These are phyloP conservation scores for Coemansia sp. DNA, from an alignment of 192 early-diverging fungal species.

Conservation along the genomic window DNA sequence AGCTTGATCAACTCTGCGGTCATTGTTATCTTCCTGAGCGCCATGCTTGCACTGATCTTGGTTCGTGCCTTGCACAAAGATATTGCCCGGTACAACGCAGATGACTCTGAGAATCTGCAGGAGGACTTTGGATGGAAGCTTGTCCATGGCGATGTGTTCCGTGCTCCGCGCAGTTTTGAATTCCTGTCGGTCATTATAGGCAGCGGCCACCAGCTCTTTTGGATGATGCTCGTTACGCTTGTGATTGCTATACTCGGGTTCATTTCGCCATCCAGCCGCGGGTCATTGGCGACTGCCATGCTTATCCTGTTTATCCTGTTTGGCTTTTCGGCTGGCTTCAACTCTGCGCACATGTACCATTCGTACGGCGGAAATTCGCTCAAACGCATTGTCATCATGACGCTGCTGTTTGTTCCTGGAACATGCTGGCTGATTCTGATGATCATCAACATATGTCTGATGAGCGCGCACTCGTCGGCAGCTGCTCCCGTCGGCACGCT, in stretches of 20 bases:
- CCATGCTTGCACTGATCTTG: constrained; percentile 88
- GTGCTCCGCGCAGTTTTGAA: constrained; percentile 73
- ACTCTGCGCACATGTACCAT: constrained; percentile 88
- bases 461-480: constrained; percentile 75
- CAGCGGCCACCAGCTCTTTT: constrained; percentile 78
- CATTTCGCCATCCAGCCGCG: constrained; percentile 86
- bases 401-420: constrained; percentile 76
- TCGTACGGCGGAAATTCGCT: constrained; percentile 90
- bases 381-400: constrained; percentile 79
- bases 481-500: constrained; percentile 89
- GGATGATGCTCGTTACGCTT: constrained; percentile 69
- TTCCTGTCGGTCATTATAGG: constrained; percentile 80
- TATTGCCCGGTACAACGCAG: constrained; percentile 87
- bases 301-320: constrained; percentile 90
- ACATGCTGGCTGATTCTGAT: constrained; percentile 62
- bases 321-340: constrained; percentile 83
- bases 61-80: constrained; percentile 87
- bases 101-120: constrained; percentile 67
- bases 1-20: constrained; percentile 90
- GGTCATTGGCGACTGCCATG: constrained; percentile 91
- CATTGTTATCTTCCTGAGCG: constrained; percentile 88
- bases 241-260: constrained; percentile 95
- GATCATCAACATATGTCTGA: constrained; percentile 82
- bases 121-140: constrained; percentile 99
- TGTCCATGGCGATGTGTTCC: constrained; percentile 97